Base-by-base conservation (phyloP, 495 filamentous ascomycete species). In the Aspergillus sparsus region DNA sequence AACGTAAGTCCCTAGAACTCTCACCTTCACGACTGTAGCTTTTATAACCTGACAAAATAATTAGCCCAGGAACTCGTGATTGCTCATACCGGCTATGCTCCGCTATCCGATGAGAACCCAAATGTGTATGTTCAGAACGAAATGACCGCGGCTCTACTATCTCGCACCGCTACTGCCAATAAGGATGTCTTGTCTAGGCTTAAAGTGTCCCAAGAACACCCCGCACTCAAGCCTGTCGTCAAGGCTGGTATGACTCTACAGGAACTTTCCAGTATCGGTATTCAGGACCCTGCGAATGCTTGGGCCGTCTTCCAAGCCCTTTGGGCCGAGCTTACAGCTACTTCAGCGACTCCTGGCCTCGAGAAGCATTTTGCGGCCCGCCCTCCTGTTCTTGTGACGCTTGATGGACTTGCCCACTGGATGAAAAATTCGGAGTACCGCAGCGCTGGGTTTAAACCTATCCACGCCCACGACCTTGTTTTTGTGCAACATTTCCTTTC, bases 391-490 rank as follows among this genome's bases (percentile, higher is more conserved):
- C 76, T 97, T 21, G 80, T 98, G 60, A 67, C 84, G 11, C 76
- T 96, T 32, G 94, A 98, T 75, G 86, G 86, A 54, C 76, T 97
- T 18, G 78, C 80, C 39, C 88, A 92, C 75, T 85, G 91, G 77
- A 95, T 95, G 90, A 78, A 79, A 58, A 58, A 77, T n/a, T 88
- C 87, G 57, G 80, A 82, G 18, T 98, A 98, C 74, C 85, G 87
- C 53, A 80, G 81, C 31, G 68, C 85, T 0, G 77, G 85, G 21
- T 88, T 82, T 66, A 78, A 89, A 53, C 82, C 75, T 16, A 89
- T 98, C 66, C 94, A 98, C 79, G 82, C 94, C 15, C 91, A 96
- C 74, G 87, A 97, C 66, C 81, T 98, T 33, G 80, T 83, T 7
- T 79, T 96, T 41, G 80, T 94, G 27, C 79, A 82, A n/a, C 82